These are phyloP conservation scores for Juglanconis sp. DNA, from an alignment of 2,329 filamentous ascomycete species.

Conservation along the genomic window DNA sequence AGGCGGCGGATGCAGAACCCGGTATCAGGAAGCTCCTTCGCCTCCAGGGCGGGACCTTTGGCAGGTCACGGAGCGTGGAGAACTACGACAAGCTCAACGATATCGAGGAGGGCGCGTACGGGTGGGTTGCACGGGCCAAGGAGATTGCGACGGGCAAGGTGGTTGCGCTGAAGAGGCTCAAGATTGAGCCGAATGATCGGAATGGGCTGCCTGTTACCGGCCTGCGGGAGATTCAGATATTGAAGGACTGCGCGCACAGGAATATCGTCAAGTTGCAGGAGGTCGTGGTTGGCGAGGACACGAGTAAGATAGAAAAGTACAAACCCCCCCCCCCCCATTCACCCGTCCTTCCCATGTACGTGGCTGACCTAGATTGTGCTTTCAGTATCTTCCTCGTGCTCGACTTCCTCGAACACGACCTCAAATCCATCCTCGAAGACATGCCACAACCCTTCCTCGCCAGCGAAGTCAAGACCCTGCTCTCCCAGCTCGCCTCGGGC, in stretches of 20 bases:
- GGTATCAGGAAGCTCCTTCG: conserved; percentile 57
- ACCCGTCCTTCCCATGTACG: conserved; percentile 1
- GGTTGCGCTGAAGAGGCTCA: conserved; percentile 90
- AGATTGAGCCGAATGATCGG: conserved; percentile 75
- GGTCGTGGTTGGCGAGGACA: conserved; percentile 72
- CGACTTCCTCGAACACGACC: conserved; percentile 95
- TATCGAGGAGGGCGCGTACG: conserved; percentile 97
- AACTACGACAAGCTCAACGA: conserved; percentile 91
- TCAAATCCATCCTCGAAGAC: conserved; percentile 87
- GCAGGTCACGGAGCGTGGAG: conserved; percentile 71
- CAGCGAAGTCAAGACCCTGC: conserved; percentile 87
- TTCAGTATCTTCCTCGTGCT: conserved; percentile 85
- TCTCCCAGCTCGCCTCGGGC: conserved; percentile 77
- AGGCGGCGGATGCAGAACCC: conserved; percentile 29
- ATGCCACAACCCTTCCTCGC: conserved; percentile 92
- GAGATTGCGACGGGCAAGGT: conserved; percentile 72
- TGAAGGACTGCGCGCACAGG: conserved; percentile 73
- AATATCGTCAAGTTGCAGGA: conserved; percentile 83
- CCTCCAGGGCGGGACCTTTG: conserved; percentile 68
- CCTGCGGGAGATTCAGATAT: conserved; percentile 86
- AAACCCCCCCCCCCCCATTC: conserved; percentile 4
- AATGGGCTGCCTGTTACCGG: conserved; percentile 86
- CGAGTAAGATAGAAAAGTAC: conserved; percentile 52
- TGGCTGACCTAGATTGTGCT: conserved; percentile 25
- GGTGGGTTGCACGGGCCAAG: conserved; percentile 83